Percentiles rank a stretch among this genome's conserved stretches.
These are phyloP conservation scores for Coemansia sp. DNA, from an alignment of 192 early-diverging fungal species.

Conservation along the genomic window DNA sequence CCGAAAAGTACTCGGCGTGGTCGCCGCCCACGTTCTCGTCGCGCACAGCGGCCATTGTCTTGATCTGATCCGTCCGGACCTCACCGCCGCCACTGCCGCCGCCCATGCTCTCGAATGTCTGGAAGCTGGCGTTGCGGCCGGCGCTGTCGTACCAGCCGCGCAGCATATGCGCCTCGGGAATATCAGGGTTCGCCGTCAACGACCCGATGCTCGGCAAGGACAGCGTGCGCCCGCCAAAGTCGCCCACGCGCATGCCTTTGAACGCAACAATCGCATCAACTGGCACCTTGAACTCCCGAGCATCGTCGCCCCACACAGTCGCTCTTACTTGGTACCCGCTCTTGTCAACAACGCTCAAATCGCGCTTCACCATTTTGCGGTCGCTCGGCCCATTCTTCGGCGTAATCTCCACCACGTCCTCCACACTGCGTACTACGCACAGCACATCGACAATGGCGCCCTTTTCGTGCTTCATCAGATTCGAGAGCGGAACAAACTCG, in stretches of 20 bases:
- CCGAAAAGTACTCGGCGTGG: conserved; percentile 72
- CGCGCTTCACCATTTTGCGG: conserved; percentile 71
- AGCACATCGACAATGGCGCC: conserved; percentile 74
- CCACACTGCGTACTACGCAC: conserved; percentile 66
- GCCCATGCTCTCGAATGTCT: conserved; percentile 32
- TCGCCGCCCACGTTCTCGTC: conserved; percentile 72
- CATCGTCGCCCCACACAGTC: conserved; percentile 87
- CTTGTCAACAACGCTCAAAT: conserved; percentile 78
- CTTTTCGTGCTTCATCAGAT: conserved; percentile 70
- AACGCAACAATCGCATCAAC: conserved; percentile 69
- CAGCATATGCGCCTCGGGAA: conserved; percentile 69
- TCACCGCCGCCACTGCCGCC: conserved; percentile 29
- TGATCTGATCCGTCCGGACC: conserved; percentile 43
- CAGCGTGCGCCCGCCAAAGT: conserved; percentile 77
- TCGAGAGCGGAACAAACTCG: conserved; percentile 69
- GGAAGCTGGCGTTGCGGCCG: conserved; percentile 30
- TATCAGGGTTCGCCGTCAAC: conserved; percentile 71
- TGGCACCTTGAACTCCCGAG: conserved; percentile 61
- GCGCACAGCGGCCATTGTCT: conserved; percentile 66
- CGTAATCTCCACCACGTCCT: conserved; percentile 61
- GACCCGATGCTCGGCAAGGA: conserved; percentile 52
- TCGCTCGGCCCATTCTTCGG: conserved; percentile 47
- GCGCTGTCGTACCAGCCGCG: conserved; percentile 65
- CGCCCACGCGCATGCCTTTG: conserved; percentile 83
- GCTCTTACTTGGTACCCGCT: conserved; percentile 66